Evolutionary conservation across 208 protist genomes (phyloP).

Genomic region (Leishmania tropica): DNA sequence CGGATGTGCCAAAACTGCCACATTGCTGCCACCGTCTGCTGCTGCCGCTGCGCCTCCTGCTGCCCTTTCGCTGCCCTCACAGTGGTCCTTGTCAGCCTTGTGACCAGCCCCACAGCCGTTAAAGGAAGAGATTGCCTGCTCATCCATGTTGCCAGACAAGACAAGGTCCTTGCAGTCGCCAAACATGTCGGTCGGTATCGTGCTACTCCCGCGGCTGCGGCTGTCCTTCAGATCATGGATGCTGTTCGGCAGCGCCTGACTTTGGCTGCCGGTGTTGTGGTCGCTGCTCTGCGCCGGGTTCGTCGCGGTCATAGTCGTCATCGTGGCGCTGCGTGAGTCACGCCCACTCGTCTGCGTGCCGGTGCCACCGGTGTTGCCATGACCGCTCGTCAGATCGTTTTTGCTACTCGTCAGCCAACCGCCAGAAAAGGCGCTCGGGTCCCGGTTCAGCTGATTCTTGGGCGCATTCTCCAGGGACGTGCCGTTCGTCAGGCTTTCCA

Average conservation of each 20-base stretch:
- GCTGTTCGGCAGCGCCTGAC: constrained; percentile 3
- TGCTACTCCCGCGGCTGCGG: not conserved
- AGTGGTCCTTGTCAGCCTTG: not conserved
- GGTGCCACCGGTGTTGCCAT: constrained; percentile 2
- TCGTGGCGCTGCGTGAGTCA: constrained; percentile 10
- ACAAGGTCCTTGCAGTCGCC: constrained; percentile 9
- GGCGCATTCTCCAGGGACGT: not conserved
- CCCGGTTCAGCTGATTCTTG: not conserved
- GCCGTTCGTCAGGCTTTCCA: not conserved
- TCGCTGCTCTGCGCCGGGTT: constrained; percentile 7
- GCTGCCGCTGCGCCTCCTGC: not conserved
- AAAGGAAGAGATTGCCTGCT: not conserved
- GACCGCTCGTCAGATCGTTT: constrained; percentile 6
- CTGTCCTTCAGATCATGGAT: not conserved
- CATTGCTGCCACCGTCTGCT: not conserved
- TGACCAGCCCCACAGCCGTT: not conserved
- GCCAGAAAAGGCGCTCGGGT: constrained; percentile 5
- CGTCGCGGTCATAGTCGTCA: not conserved
- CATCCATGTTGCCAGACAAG: constrained; percentile 5
- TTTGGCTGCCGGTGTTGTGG: constrained; percentile 8
- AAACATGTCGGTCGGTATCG: not conserved
- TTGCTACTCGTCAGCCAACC: constrained; percentile 28
- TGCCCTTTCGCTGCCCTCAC: not conserved
- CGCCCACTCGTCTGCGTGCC: constrained; percentile 6
- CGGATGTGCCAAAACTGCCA: not conserved